Evolutionary conservation across 108 stramenopile genomes (phyloP).

Genomic region (Nitzschia sp.): DNA sequence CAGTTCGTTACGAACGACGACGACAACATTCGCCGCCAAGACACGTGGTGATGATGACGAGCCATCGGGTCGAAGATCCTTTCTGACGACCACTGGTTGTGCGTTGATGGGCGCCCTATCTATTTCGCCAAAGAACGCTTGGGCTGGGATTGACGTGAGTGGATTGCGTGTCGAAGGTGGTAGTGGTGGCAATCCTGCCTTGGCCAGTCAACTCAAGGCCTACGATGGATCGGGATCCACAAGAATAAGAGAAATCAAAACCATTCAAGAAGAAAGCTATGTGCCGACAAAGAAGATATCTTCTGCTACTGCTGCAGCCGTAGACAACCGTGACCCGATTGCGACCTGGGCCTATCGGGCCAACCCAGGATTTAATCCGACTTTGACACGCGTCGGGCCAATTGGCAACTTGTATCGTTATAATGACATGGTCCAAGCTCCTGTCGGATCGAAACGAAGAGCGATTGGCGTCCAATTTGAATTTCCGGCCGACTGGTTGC

Average conservation of each 20-base stretch:
- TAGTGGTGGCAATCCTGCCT: slow-evolving; percentile 22
- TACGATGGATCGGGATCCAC: slow-evolving; percentile 41
- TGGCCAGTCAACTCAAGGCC: slow-evolving; percentile 37
- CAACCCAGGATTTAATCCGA: slow-evolving; percentile 30
- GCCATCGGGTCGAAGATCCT: slow-evolving; percentile 9
- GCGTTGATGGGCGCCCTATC: neutral
- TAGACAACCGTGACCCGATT: slow-evolving; percentile 3
- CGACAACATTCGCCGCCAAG: neutral
- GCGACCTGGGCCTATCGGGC: slow-evolving; percentile 38
- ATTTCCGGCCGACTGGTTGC: slow-evolving; percentile 82
- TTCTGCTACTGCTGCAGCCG: neutral
- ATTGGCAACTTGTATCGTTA: slow-evolving; percentile 36
- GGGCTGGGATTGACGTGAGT: slow-evolving; percentile 40
- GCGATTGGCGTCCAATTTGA: slow-evolving; percentile 40
- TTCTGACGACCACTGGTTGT: neutral
- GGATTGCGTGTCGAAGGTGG: slow-evolving; percentile 32
- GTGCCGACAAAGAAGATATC: neutral
- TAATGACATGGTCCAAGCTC: slow-evolving; percentile 35
- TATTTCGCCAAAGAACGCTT: slow-evolving; percentile 8
- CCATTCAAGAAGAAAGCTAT: neutral
- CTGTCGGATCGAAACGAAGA: slow-evolving; percentile 7
- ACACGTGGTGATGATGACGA: neutral
- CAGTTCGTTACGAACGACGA: neutral
- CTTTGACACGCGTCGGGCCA: slow-evolving; percentile 19
- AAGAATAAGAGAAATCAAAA: slow-evolving; percentile 28